phyloP scores from a whole-genome alignment of 495 filamentous ascomycete species.

The Xylaria sp. region DNA sequence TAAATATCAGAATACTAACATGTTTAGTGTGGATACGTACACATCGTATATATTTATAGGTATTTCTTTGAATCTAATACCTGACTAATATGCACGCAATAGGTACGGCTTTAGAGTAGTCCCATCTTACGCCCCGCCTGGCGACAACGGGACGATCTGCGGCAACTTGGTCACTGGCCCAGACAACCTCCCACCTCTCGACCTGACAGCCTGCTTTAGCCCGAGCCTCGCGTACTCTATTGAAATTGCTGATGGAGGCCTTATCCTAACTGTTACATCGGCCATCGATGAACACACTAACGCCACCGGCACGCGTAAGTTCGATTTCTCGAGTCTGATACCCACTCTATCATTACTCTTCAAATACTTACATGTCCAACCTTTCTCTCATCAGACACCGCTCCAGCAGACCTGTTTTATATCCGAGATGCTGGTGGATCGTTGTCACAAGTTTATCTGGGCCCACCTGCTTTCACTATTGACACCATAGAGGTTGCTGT shows the following conservation, averaged over 20 bases:
- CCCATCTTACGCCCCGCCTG: slow-evolving; percentile 4
- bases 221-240: slow-evolving; percentile 13
- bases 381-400: not conserved
- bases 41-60: not conserved
- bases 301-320: slow-evolving; percentile 22
- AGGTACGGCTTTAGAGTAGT: slow-evolving; percentile 16
- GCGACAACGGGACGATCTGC: slow-evolving; percentile 11
- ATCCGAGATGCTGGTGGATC: not conserved
- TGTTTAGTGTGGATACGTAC: no score
- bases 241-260: slow-evolving; percentile 6
- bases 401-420: slow-evolving; percentile 11
- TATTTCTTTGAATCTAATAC: no score
- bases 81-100: not conserved
- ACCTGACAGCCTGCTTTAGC: slow-evolving; percentile 5
- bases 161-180: slow-evolving; percentile 10
- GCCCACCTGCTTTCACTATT: slow-evolving; percentile 15
- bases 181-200: slow-evolving; percentile 18
- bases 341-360: not conserved
- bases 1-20: not conserved
- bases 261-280: slow-evolving; percentile 17
- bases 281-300: slow-evolving; percentile 18
- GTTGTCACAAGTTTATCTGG: not conserved
- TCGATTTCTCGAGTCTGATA: not conserved
- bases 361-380: not conserved
- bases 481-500: slow-evolving; percentile 1